A percentile compares a stretch with the other conserved stretches of the same genome.
Evolutionary conservation across 1,284 basidiomycete species (phyloP).

Genomic region (Neonothopanus nambi): DNA sequence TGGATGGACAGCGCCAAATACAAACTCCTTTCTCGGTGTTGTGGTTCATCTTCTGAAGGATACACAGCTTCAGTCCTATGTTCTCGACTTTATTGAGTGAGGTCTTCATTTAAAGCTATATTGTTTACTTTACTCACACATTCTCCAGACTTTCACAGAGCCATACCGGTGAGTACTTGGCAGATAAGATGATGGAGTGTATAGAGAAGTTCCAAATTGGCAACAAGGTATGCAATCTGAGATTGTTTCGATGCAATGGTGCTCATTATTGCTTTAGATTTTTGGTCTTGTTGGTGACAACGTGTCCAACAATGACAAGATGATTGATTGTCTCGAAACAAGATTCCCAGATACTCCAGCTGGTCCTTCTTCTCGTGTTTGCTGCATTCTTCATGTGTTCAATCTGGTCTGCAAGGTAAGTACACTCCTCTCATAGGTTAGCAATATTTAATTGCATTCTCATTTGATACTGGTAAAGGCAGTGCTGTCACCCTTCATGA

Average conservation of each 20-base stretch:
- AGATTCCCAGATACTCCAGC: neutral
- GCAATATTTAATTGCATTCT: constrained; percentile 1
- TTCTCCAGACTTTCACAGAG: constrained; percentile 2
- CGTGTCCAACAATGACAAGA: constrained; percentile 11
- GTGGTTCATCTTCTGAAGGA: too few species aligned
- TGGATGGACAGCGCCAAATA: too few species aligned
- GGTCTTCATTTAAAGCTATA: too few species aligned
- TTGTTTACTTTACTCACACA: neutral
- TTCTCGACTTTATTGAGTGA: constrained; percentile 7
- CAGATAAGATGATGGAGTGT: too few species aligned
- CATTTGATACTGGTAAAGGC: neutral
- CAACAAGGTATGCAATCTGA: too few species aligned
- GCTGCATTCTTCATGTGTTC: constrained; percentile 19
- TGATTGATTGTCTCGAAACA: too few species aligned
- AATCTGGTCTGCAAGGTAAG: too few species aligned
- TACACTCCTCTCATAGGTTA: constrained; percentile 13
- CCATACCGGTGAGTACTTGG: constrained; percentile 3
- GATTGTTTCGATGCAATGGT: too few species aligned
- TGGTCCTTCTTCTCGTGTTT: constrained; percentile 12
- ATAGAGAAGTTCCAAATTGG: constrained; percentile 1
- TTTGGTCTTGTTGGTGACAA: constrained; percentile 10
- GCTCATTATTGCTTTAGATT: too few species aligned
- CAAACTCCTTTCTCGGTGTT: too few species aligned
- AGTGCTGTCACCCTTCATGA: too few species aligned
- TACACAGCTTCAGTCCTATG: neutral